Evolutionary conservation across 2,329 filamentous ascomycete species (phyloP), one percentile per base, ranked within the genome.

Genomic region (Fusarium udum): DNA sequence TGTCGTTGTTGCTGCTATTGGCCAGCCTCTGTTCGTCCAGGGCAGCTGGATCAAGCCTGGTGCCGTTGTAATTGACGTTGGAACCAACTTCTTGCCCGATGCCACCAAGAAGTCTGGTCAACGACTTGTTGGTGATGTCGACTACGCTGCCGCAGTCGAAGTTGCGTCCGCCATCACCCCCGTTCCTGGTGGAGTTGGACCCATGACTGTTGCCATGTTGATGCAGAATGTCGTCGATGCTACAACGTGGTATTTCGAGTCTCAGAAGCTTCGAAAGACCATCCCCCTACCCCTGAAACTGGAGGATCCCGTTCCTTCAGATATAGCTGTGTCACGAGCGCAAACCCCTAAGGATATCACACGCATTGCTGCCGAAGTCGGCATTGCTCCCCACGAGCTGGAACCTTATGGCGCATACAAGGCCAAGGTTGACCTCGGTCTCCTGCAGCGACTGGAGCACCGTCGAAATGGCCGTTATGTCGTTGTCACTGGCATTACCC

Each of bases 201-300:
- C 96, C 57, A 99, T 99, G 96, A 99, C 96, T 7, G 95, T 99
- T 72, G 96, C 96, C 68, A 99, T 99, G 96, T 87, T 99, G 53
- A 86, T 99, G 78, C 93, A 97, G 83, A 99, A 99, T 80, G 95
- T 98, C 14, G 92, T 98, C 62, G 92, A 95, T 76, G 92, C 95
- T 39, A 92, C 96, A 40, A 92, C 91, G 55, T 85, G 89, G 64
- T 95, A 94, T 79, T 96, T 96, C 73, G 93, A 96, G 73, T 89
- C 90, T 69, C 92, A 97, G 82, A 97, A 94, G 84, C 87, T 92
- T 71, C 90, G 96, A 67, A 91, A 90, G 75, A 93, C 97, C 71
- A 88, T 90, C 11, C 94, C 96, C 28, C 87, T 98, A n/a, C 93
- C 94, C 11, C 84, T 99, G 73, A 95, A 93, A 82, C 84, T 97